These are phyloP conservation scores for Colletotrichum australisinense DNA, from an alignment of 2,329 filamentous ascomycete genomes.

Conservation along the genomic window DNA sequence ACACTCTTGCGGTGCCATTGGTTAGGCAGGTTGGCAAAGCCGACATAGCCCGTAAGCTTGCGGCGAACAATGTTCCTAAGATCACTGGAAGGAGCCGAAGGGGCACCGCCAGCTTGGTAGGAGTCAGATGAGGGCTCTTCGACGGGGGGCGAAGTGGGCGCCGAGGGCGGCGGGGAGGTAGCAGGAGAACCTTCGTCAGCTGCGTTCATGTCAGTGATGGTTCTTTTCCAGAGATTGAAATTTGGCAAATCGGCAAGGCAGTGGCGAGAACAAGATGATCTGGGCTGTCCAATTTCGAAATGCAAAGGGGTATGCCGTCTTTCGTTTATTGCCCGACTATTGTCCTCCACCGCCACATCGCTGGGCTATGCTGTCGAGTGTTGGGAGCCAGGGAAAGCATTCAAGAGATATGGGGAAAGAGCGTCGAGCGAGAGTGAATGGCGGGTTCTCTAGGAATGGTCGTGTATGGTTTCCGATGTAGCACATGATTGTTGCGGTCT, in stretches of 20 bases:
- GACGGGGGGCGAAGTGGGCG: constrained; percentile 53
- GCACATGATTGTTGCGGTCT: not conserved
- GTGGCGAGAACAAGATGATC: constrained; percentile 22
- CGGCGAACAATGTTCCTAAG: constrained; percentile 96
- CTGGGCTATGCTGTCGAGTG: not conserved
- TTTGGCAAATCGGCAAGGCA: constrained; percentile 6
- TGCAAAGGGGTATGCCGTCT: not conserved
- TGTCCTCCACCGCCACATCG: not conserved
- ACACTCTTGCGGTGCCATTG: constrained; percentile 99
- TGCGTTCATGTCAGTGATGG: constrained; percentile 51
- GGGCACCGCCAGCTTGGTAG: constrained; percentile 42
- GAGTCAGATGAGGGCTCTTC: constrained; percentile 51
- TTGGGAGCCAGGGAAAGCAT: not conserved
- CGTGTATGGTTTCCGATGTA: not conserved
- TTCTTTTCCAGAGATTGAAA: constrained; percentile 36
- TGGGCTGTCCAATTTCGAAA: not conserved
- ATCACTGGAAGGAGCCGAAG: constrained; percentile 66
- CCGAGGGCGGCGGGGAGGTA: constrained; percentile 53
- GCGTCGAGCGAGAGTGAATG: not conserved
- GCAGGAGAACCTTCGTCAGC: constrained; percentile 55
- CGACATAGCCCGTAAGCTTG: constrained; percentile 98
- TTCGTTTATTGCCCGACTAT: not conserved
- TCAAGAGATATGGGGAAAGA: not conserved
- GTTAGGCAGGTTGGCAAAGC: constrained; percentile 98
- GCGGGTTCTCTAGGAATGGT: constrained; percentile 39